A percentile compares a stretch with the other conserved stretches of the same genome.
phyloP scores from a whole-genome alignment of 2,329 filamentous ascomycete genomes.

The Diaporthe ampelina region DNA sequence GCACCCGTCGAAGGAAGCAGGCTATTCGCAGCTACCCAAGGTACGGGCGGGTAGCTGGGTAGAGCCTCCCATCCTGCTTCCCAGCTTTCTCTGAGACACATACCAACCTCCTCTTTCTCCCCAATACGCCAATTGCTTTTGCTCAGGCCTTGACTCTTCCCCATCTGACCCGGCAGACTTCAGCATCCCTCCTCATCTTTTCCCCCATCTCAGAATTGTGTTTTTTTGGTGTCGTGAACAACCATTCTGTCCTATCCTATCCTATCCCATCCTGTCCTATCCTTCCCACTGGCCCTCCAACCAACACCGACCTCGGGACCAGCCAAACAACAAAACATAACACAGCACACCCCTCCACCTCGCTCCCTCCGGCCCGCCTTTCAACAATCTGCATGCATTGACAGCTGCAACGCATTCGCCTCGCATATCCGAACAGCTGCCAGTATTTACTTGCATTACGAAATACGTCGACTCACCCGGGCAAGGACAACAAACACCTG shows the following conservation, averaged over 20 bases:
- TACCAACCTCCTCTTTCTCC: conserved; percentile 37
- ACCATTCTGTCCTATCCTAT: neutral
- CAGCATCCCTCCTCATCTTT: conserved; percentile 12
- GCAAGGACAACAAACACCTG: conserved; percentile 20
- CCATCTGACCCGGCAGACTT: neutral
- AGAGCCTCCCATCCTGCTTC: conserved; percentile 22
- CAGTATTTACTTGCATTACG: conserved; percentile 33
- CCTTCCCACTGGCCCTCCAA: neutral
- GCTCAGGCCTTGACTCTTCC: conserved; percentile 15
- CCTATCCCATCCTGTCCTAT: neutral
- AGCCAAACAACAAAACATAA: conserved; percentile 29
- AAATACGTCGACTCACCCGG: conserved; percentile 1
- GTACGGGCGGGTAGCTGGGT: neutral
- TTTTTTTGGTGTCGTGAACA: conserved; percentile 3
- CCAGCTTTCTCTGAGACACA: conserved; percentile 31
- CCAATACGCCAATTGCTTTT: conserved; percentile 32
- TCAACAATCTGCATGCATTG: conserved; percentile 30
- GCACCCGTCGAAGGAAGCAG: conserved; percentile 23
- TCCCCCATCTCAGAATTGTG: conserved; percentile 9
- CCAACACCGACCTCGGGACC: neutral
- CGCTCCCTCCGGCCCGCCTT: conserved; percentile 21
- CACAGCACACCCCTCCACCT: conserved; percentile 26
- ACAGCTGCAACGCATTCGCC: conserved; percentile 32
- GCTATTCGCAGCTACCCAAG: neutral
- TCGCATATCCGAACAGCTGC: conserved; percentile 31